phyloP scores from a whole-genome alignment of 1,284 basidiomycete genomes.

The Coniferiporia sulphurascens region DNA sequence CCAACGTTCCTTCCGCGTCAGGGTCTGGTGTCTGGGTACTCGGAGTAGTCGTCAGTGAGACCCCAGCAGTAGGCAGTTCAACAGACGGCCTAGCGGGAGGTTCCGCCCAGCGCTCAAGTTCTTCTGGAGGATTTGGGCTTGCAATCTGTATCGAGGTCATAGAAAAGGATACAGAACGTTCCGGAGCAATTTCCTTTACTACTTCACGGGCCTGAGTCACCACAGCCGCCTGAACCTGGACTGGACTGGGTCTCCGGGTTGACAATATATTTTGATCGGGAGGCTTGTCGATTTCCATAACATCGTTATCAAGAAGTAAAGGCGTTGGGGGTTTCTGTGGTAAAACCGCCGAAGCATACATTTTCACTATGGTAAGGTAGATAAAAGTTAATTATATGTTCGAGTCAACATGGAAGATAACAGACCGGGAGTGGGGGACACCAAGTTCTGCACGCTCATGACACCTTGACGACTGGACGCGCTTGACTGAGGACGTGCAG shows the following conservation, averaged over 20 bases:
- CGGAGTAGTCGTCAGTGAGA: slow-evolving; percentile 5
- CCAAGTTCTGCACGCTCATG: slow-evolving; percentile 17
- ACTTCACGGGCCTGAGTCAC: not conserved
- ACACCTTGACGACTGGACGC: slow-evolving; percentile 11
- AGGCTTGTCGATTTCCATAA: not conserved
- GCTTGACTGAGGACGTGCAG: not conserved
- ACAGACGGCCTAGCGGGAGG: not conserved
- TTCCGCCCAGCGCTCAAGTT: not conserved
- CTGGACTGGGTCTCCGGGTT: not conserved
- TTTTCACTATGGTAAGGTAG: not conserved
- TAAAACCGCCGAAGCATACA: not conserved
- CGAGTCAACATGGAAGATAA: not conserved
- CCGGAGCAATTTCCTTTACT: not conserved
- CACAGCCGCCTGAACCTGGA: not conserved
- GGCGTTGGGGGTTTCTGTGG: slow-evolving; percentile 2
- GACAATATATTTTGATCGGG: not conserved
- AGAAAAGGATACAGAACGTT: not conserved
- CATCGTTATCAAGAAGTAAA: not conserved
- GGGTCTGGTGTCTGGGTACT: slow-evolving; percentile 7
- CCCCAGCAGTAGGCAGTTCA: not conserved
- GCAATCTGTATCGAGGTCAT: not conserved
- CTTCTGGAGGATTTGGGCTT: not conserved
- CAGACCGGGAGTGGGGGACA: slow-evolving; percentile 15
- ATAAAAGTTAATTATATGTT: not conserved
- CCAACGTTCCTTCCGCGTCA: not conserved